Conservation (phyloP, 169 alveolate genomes). For the Plasmodium gallinaceum region DNA sequence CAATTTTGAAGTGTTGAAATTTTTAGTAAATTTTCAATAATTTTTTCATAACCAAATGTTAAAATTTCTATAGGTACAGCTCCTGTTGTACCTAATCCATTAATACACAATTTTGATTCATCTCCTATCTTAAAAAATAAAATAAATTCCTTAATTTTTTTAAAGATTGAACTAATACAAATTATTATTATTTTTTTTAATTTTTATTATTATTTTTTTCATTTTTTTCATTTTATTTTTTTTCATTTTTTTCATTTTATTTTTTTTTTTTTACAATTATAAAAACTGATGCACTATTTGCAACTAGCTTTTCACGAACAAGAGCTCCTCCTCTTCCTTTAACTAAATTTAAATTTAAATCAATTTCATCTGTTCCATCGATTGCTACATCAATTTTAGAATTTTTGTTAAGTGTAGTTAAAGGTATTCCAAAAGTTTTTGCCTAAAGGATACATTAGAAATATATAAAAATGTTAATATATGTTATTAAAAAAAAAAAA, state of each 20-base stretch:
- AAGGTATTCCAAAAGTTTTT: conserved; percentile 82
- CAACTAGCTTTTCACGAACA: conserved; percentile 88
- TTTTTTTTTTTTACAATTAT: conserved; percentile 78
- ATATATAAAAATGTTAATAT: not conserved
- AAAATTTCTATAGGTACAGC: conserved; percentile 84
- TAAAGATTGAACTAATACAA: no score
- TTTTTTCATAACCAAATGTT: conserved; percentile 79
- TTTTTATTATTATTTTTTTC: no score
- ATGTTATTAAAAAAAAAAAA: not conserved
- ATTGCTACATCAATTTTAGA: conserved; percentile 84
- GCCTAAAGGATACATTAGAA: conserved; percentile 76
- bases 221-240: no score
- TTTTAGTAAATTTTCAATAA: conserved; percentile 56
- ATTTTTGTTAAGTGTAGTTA: conserved; percentile 73
- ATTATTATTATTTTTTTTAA: not conserved
- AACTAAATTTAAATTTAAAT: conserved; percentile 80
- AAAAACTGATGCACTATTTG: conserved; percentile 79
- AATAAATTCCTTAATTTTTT: not conserved
- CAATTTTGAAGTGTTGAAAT: conserved; percentile 28
- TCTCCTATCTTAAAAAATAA: conserved; percentile 78
- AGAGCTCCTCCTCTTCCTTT: conserved; percentile 93
- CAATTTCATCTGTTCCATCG: conserved; percentile 91
- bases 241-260: no score
- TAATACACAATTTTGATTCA: conserved; percentile 75
- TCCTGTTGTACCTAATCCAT: conserved; percentile 79